Evolutionary conservation across 1,139 yeast species (phyloP), one percentile per base, ranked within the genome.

Genomic region (Geotrichum australiense): DNA sequence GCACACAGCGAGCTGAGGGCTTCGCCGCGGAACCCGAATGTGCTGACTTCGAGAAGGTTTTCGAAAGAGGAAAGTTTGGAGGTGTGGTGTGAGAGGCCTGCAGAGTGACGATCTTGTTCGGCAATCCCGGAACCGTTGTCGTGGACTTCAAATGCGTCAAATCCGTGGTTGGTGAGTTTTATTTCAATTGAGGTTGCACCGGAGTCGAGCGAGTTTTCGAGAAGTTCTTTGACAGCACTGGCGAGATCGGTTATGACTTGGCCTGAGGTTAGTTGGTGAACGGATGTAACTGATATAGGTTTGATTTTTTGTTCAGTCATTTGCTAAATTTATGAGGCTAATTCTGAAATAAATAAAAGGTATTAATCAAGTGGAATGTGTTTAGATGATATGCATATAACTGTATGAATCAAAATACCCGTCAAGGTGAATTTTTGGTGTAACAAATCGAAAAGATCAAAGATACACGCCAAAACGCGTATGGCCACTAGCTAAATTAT

Each of bases 161-260:
- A 55, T 0, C 96, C 96, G 55, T 81, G 74, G 51, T 85, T 78
- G 51, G 68, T 70, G 52, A 87, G 76, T 12, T 64, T 64, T 6
- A 89, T 64, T 39, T 85, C 94, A 20, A 91, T 68, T 38, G 73
- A 73, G 0, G 75, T 68, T 19, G 94, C 74, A 22, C 69, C 59
- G 0, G 96, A 94, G 61, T 89, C 97, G 7, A 91, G 66, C 33
- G 94, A 67, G 57, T 91, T 91, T 55, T 91, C 98, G 1, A 91
- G 69, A 8, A 89, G 64, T 59, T 91, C 98, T 57, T 91, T 91
- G 25, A 82, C 77, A 0, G 85, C 82, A 0, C 89, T 76, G 0
- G 76, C 68, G 28, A 91, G 63, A 53, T 85, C 95, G 5, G 80
- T 74, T 19, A 91, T 83, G 15, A 91, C 97, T 59, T 91, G 97